These are phyloP conservation scores for Trichodelitschia bisporula DNA, from an alignment of 495 filamentous ascomycete species.

Conservation along the genomic window DNA sequence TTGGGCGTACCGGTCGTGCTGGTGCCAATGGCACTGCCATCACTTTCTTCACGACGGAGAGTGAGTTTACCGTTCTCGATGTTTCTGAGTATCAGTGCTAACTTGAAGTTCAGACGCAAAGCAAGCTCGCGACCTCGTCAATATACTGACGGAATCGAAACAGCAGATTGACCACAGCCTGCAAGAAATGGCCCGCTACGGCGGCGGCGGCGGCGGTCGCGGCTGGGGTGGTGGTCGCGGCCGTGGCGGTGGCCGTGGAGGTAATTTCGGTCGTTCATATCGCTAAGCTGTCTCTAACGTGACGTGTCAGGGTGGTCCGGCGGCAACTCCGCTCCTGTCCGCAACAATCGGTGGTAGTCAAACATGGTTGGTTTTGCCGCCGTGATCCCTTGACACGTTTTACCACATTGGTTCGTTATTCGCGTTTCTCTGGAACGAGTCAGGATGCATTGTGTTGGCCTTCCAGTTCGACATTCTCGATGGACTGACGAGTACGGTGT, in stretches of 20 bases:
- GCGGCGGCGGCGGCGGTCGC: conserved; percentile 42
- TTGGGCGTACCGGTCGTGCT: conserved; percentile 22
- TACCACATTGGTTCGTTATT: too few relatives aligned
- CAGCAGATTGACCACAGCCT: conserved; percentile 94
- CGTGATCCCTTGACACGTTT: too few relatives aligned
- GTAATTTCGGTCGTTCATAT: conserved; percentile 6
- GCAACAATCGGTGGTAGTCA: conserved; percentile 18
- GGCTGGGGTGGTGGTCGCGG: conserved; percentile 25
- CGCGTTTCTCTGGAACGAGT: too few relatives aligned
- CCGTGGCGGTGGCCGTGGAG: conserved; percentile 31
- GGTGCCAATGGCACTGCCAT: conserved; percentile 22
- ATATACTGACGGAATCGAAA: conserved; percentile 84
- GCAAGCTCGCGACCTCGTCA: conserved; percentile 85
- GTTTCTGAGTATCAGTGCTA: conserved; percentile 1
- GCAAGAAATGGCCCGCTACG: conserved; percentile 82
- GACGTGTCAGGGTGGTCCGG: conserved; percentile 10
- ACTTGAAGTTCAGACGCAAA: conserved; percentile 45
- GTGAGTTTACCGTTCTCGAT: conserved; percentile 29
- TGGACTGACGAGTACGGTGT: too few relatives aligned
- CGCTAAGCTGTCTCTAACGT: conserved; percentile 1
- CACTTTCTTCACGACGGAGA: conserved; percentile 61
- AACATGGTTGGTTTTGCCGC: too few relatives aligned
- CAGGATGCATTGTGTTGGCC: too few relatives aligned
- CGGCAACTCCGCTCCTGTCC: conserved; percentile 14
- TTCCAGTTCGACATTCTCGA: too few relatives aligned